Evolutionary conservation across 2,329 filamentous ascomycete species (phyloP).

Genomic region (Nothophoma quercina): DNA sequence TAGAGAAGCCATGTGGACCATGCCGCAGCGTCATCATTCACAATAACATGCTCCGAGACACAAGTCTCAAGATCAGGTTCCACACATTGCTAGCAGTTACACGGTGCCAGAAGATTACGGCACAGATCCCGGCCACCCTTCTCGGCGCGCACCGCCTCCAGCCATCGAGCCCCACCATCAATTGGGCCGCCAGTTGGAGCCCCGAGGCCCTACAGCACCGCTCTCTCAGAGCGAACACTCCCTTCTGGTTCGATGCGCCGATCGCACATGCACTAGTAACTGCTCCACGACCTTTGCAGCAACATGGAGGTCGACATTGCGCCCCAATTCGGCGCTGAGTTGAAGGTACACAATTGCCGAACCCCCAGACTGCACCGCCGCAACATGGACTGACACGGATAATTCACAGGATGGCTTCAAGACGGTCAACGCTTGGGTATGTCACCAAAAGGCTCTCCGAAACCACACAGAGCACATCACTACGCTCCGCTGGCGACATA

Average conservation of each 20-base stretch:
- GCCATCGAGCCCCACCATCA: constrained; percentile 41
- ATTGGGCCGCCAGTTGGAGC: constrained; percentile 32
- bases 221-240: constrained; percentile 21
- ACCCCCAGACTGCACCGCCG: constrained; percentile 18
- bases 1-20: constrained; percentile 16
- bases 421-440: constrained; percentile 86
- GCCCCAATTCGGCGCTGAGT: constrained; percentile 89
- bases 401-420: constrained; percentile 87
- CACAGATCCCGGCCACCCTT: constrained; percentile 29
- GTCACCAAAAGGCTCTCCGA: constrained; percentile 28
- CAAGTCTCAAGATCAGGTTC: background rate
- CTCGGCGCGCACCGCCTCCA: constrained; percentile 39
- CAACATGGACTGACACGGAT: constrained; percentile 36
- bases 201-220: constrained; percentile 31
- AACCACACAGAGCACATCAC: background rate
- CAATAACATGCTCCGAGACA: background rate
- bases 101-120: constrained; percentile 20
- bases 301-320: constrained; percentile 82
- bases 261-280: constrained; percentile 27
- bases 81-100: constrained; percentile 2
- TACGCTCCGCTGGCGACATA: constrained; percentile 17
- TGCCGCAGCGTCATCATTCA: background rate
- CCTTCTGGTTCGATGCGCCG: constrained; percentile 24
- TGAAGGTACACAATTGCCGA: constrained; percentile 72
- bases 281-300: constrained; percentile 22